Base-by-base conservation (phyloP, 2,329 filamentous ascomycete genomes). In the Hymenoscyphus linearis region DNA sequence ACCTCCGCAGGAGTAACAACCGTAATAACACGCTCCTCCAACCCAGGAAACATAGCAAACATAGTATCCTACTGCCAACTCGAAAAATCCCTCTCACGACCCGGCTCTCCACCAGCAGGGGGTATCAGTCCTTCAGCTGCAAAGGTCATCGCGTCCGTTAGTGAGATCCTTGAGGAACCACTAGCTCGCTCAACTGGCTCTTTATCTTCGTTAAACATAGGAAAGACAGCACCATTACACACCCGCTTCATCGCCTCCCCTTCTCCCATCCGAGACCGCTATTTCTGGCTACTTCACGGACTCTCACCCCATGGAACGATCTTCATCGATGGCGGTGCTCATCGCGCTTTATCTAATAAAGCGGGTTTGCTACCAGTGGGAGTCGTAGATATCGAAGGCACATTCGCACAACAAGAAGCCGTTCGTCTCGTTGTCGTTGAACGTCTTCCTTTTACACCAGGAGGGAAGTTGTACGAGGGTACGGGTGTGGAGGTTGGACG, bases 221-320 rank as follows among this genome's bases (percentile, higher is more conserved):
- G 76, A 57, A 26, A n/a, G 1, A 52, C 52, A n/a, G 81, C 84
- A 1, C 88, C 93, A 1, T 79, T 96, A 4, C 95, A 99, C 76
- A 99, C 95, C 2, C 88, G 95, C 61, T 99, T 99, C 80, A 81
- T 96, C 13, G 91, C 93, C 0, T 91, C 91, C 10, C 79, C 83
- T 0, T 86, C 90, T 27, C 93, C 93, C 0, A 95, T 98, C 62
- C 87, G 91, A 60, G 95, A 97, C 74, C 88, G 93, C 64, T 92
- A 95, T 73, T 98, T 99, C 81, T 99, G 95, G 95, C 87, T 99
- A 55, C 82, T 98, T 0, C 91, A 99, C 75, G 95, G 93, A 10
- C 85, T 97, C 12, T 87, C 88, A 26, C 91, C 95, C 0, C 93
- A 96, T 70, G 95, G 95, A 14, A 96, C 89, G 2, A 74, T 99